A percentile compares a stretch with the other conserved stretches of the same genome.
phyloP scores from a whole-genome alignment of 371 early-diverging fungal genomes.

The Rhizomucor pusillus region DNA sequence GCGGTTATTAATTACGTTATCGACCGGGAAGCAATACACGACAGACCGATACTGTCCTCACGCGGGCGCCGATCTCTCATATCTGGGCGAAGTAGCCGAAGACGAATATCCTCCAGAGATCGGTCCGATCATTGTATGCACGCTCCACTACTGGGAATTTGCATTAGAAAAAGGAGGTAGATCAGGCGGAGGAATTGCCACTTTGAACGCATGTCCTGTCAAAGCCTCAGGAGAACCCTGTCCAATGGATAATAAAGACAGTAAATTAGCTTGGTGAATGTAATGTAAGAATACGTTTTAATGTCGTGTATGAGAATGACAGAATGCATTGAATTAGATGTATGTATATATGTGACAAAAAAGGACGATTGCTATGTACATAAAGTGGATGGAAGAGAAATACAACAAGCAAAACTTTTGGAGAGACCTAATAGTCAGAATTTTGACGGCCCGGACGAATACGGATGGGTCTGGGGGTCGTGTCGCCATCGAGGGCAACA shows the following conservation, averaged over 20 bases:
- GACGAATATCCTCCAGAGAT: constrained; percentile 48
- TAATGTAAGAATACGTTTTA: not conserved
- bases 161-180: constrained; percentile 38
- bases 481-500: constrained; percentile 4
- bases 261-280: constrained; percentile 14
- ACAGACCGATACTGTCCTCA: constrained; percentile 55
- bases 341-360: no score
- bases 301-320: not conserved
- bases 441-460: constrained; percentile 41
- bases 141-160: constrained; percentile 51
- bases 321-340: no score
- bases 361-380: no score
- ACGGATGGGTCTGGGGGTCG: constrained; percentile 20
- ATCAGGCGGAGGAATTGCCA: constrained; percentile 28
- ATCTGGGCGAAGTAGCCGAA: constrained; percentile 36
- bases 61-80: constrained; percentile 46
- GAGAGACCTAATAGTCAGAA: constrained; percentile 15
- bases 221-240: constrained; percentile 2
- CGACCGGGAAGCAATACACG: constrained; percentile 34
- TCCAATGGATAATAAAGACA: constrained; percentile 7
- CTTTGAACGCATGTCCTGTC: constrained; percentile 45
- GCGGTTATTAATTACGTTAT: constrained; percentile 38
- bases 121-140: constrained; percentile 42
- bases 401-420: not conserved
- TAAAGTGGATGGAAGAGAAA: no score